Evolutionary conservation across 352 stramenopile genomes (phyloP).

Genomic region (Peronospora destructor): DNA sequence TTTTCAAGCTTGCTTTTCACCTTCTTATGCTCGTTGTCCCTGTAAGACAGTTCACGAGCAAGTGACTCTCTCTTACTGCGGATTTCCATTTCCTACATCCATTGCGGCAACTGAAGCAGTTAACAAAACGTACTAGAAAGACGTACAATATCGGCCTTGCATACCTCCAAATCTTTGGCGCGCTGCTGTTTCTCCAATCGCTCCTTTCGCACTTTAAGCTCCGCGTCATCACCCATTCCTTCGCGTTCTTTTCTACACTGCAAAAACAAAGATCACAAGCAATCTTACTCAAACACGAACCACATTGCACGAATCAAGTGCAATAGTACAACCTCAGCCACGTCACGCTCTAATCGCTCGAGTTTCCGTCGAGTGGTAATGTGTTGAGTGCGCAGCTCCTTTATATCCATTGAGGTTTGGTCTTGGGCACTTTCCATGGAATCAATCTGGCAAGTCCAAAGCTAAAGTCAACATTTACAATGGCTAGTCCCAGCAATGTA

Average conservation of each 20-base stretch:
- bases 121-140: background rate
- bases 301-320: background rate
- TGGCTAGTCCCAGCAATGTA: background rate
- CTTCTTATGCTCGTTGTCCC: constrained; percentile 50
- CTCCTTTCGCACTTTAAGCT: constrained; percentile 55
- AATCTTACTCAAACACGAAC: background rate
- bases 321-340: constrained; percentile 33
- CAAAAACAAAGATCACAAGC: background rate
- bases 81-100: constrained; percentile 55
- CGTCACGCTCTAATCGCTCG: constrained; percentile 58
- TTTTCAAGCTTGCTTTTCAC: constrained; percentile 47
- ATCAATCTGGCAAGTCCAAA: constrained; percentile 41
- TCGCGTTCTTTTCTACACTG: constrained; percentile 58
- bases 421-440: constrained; percentile 50
- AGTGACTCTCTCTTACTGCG: constrained; percentile 57
- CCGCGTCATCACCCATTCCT: constrained; percentile 41
- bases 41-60: constrained; percentile 35
- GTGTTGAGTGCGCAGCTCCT: constrained; percentile 67
- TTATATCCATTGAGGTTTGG: constrained; percentile 65
- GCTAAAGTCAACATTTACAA: background rate
- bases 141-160: background rate
- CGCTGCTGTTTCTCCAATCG: constrained; percentile 60
- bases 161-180: constrained; percentile 62
- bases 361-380: constrained; percentile 52
- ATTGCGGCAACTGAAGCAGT: background rate